Base-by-base conservation (phyloP, 139 green algal genomes). In the Tetradesmus lagerheimii region DNA sequence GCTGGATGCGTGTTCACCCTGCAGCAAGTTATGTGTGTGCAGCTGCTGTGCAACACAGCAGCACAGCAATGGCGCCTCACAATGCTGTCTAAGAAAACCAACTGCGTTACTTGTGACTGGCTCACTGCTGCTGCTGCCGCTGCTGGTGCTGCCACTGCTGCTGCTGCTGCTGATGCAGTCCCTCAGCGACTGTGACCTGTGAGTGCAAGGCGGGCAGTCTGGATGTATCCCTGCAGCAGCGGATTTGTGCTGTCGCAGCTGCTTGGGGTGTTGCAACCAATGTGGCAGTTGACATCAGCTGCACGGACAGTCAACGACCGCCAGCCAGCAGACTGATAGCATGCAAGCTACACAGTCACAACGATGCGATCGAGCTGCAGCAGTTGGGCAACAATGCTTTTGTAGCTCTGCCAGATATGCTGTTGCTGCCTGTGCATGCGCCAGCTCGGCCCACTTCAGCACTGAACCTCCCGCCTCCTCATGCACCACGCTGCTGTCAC, bases 101-200 rank as follows among this genome's bases (percentile, higher is more conserved):
- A 18, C 9, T 18, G 27, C 64, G 11, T 75, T 18, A 35, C 8
- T 6, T 37, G 11, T 43, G 11, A 45, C 74, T 47, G n/a, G n/a
- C 9, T 82, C 35, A 35, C 71, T 4, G 71, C n/a, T 35, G 71
- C 0, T 71, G 57, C 57, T 71, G 47, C 47, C 8, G 47, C 57
- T 35, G 37, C 39, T 83, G 74, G n/a, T 77, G 43, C 71, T 77
- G 71, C 25, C 74, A 27, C 12, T 62, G 18, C 37, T 41, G 37
- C 77, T 83, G 43, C 80, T 67, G 29, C 31, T 35, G 37, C 39
- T 83, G 74, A n/a, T 77, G 71, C 71, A 90, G 85, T 67, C 85
- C 34, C 12, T 83, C 31, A 83, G 85, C 31, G 74, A 85, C 27
- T 90, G 86, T n/a, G 76, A 86, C 35, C 77, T 90, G 39, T 71